A percentile compares a stretch with the other conserved stretches of the same genome.
Conservation (phyloP, 306 rosid genomes). For the Lathyrus tuberosus region DNA sequence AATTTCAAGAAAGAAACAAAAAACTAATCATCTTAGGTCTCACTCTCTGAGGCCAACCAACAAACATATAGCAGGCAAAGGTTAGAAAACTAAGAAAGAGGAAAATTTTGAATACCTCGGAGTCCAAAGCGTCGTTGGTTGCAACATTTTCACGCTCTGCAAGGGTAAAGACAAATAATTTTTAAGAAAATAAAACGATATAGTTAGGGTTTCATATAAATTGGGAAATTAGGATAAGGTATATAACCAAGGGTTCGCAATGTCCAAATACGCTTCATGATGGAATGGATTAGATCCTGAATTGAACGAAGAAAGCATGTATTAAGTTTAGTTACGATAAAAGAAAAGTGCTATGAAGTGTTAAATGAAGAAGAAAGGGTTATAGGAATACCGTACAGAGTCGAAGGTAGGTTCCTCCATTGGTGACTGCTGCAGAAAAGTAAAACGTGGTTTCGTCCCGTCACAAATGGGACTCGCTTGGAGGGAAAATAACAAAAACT, state of each 20-base stretch:
- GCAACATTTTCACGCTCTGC: conserved; percentile 69
- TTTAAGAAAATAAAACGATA: background rate
- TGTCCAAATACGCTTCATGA: conserved; percentile 82
- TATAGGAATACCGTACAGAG: conserved; percentile 43
- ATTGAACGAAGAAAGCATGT: conserved; percentile 1
- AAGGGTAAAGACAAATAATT: conserved; percentile 24
- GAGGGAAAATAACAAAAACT: background rate
- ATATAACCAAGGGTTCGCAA: conserved; percentile 63
- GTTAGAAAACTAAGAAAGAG: background rate
- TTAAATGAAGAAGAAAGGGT: background rate
- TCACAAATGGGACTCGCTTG: background rate
- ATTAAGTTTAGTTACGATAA: background rate
- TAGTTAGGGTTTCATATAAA: background rate
- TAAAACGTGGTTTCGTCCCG: background rate
- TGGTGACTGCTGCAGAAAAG: conserved; percentile 21
- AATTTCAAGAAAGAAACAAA: conserved; percentile 1
- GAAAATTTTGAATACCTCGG: conserved; percentile 51
- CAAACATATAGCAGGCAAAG: background rate
- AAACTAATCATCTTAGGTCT: background rate
- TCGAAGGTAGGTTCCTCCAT: conserved; percentile 72
- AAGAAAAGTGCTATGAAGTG: background rate
- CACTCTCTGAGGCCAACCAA: background rate
- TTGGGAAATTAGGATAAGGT: background rate
- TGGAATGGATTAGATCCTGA: conserved; percentile 71
- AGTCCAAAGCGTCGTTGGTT: conserved; percentile 50